Evolutionary conservation across 371 early-diverging fungal species (phyloP), one percentile per base, ranked within the genome.

Genomic region (Fennellomyces sp.): DNA sequence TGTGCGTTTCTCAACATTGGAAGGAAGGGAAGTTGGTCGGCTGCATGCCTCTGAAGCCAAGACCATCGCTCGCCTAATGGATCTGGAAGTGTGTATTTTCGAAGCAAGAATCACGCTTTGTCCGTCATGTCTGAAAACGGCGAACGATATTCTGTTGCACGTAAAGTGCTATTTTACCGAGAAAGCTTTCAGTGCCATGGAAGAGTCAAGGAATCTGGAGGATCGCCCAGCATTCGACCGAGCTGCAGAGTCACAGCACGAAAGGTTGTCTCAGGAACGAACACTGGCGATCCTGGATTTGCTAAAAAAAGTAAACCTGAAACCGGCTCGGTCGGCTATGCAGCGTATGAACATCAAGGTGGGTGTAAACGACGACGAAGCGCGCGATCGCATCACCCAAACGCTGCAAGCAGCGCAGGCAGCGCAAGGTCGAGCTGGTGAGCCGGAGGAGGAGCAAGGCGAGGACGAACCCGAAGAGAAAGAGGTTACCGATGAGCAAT

Each of bases 401-500:
- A 60, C 72, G 4, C 52, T 72, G 2, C 35, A 29, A 3, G 52
- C 52, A 13, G 58, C 58, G n/a, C 1, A 10, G 23, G 19, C 48
- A 25, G 58, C 53, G 15, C 56, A 42, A n/a, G 61, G 38, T 8
- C 15, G 49, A 1, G 7, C 47, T 13, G 42, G 26, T 19, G 41
- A 47, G 10, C 56, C 56, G 0, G 61, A 58, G 1, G 56, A 63
- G 3, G 53, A 52, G 2, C 42, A 26, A 2, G 60, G 60, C 12
- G 23, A 36, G 41, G 71, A 61, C 4, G 67, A 70, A 15, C 66
- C 65, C 13, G 72, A 81, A 21, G 67, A 76, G n/a, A 80, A 78
- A 12, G 81, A 82, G 41, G 75, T 87, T 0, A 71, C 83, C 1
- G 83, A 78, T 56, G 78, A 78, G 48, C 84, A 87, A 28, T 60